Base-by-base conservation (phyloP, 2,329 filamentous ascomycete species). In the Furcasterigmium sp. region DNA sequence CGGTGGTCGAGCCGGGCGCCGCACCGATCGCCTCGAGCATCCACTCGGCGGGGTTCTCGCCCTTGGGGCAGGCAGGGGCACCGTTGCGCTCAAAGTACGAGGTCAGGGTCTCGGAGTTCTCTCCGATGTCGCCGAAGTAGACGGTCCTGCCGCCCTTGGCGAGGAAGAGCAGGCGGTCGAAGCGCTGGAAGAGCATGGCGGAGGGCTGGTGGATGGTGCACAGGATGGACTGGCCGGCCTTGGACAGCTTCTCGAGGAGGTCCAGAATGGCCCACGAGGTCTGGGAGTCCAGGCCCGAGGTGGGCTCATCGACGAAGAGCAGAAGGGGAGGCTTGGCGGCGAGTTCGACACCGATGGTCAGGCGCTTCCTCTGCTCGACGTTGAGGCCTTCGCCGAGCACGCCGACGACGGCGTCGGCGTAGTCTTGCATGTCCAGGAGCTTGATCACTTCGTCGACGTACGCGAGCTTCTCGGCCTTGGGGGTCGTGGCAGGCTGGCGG, bases 281-380 rank as follows among this genome's bases (percentile, higher is more conserved):
- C 56, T 88, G 84, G 52, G 75, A 81, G 59, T 89, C 85, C 13
- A 89, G 71, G 57, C 85, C 85, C 9, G 84, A 87, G 3, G 85
- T 89, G 3, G 85, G 85, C 56, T 89, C 85, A 53, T 90, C 85
- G 18, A 89, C 69, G 68, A 89, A 89, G 13, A 89, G 73, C 39
- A 89, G 72, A 3, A 89, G 67, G 29, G 83, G 75, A 2, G 85
- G 85, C 55, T 84, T 85, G 2, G 85, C 85, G n/a, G 83, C 85
- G 5, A 90, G 68, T 57, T 89, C 85, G 3, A 89, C 85, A 54
- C 83, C 85, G 46, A 89, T 89, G 0, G 85, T 89, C 14, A 89
- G 69, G 50, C 83, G 76, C 40, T 71, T 71, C 4, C 68, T 54
- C 46, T 71, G 66, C 46, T 72, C 67, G 1, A 65, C 60, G 47